These are phyloP conservation scores for Diddensiella santjacobensis DNA, from an alignment of 805 yeast genomes.

Conservation along the genomic window DNA sequence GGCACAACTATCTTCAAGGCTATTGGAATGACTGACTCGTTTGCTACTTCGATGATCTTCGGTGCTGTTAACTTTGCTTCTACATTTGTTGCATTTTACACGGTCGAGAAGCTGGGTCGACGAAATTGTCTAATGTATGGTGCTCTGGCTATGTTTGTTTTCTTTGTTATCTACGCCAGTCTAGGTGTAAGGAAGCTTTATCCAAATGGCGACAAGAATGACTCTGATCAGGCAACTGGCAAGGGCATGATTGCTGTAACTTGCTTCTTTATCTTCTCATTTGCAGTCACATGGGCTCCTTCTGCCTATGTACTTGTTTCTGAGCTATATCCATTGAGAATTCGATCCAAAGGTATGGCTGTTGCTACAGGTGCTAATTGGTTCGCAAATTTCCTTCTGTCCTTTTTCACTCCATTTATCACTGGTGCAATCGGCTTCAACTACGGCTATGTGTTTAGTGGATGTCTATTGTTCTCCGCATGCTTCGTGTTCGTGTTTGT, in stretches of 20 bases:
- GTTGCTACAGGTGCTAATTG: conserved; percentile 45
- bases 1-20: conserved; percentile 52
- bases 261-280: conserved; percentile 48
- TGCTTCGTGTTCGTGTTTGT: conserved; percentile 70
- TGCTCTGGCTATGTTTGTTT: conserved; percentile 46
- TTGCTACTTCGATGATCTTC: conserved; percentile 50
- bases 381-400: conserved; percentile 49
- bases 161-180: conserved; percentile 50
- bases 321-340: conserved; percentile 55
- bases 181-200: conserved; percentile 42
- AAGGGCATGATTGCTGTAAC: conserved; percentile 52
- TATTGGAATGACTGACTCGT: conserved; percentile 46
- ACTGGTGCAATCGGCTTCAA: conserved; percentile 58
- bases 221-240: conserved; percentile 40
- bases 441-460: conserved; percentile 62
- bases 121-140: conserved; percentile 45
- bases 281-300: conserved; percentile 59
- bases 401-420: conserved; percentile 68
- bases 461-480: conserved; percentile 54
- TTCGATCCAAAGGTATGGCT: conserved; percentile 65
- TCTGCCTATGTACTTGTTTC: conserved; percentile 69
- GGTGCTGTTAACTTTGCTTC: conserved; percentile 53
- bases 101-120: conserved; percentile 51
- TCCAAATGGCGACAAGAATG: conserved; percentile 32
- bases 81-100: conserved; percentile 46